phyloP scores from a whole-genome alignment of 192 early-diverging fungal genomes.

The Glomus cerebriforme region DNA sequence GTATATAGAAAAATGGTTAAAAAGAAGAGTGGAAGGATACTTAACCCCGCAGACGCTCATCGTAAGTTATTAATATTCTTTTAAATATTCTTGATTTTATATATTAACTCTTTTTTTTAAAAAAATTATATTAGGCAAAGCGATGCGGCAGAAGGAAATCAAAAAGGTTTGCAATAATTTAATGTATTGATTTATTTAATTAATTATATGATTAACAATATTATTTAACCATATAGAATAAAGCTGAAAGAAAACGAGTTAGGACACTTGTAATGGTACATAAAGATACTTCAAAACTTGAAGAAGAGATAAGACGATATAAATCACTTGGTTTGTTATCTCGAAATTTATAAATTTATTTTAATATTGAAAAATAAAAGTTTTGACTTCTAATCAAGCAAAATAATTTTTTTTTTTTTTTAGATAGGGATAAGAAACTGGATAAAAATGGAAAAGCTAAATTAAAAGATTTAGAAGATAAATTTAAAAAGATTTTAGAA shows the following conservation, averaged over 20 bases:
- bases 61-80: conserved; percentile 6
- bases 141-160: conserved; percentile 56
- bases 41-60: conserved; percentile 50
- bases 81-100: background rate
- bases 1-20: conserved; percentile 35
- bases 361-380: background rate
- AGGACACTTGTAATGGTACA: conserved; percentile 53
- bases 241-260: conserved; percentile 60
- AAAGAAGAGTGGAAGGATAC: conserved; percentile 43
- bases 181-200: background rate
- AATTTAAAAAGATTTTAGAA: conserved; percentile 58
- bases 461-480: conserved; percentile 48
- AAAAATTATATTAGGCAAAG: conserved; percentile 42
- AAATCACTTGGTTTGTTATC: conserved; percentile 46
- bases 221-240: conserved; percentile 51
- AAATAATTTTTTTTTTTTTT: conserved; percentile 6
- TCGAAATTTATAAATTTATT: background rate
- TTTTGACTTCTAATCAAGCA: conserved; percentile 5
- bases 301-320: conserved; percentile 51
- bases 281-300: conserved; percentile 58
- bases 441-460: conserved; percentile 49
- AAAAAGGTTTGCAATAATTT: conserved; percentile 52
- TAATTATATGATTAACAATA: background rate
- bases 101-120: conserved; percentile 26
- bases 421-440: conserved; percentile 44